A percentile compares a stretch with the other conserved stretches of the same genome.
phyloP scores from a whole-genome alignment of 352 stramenopile genomes.

The Peronospora farinosa region DNA sequence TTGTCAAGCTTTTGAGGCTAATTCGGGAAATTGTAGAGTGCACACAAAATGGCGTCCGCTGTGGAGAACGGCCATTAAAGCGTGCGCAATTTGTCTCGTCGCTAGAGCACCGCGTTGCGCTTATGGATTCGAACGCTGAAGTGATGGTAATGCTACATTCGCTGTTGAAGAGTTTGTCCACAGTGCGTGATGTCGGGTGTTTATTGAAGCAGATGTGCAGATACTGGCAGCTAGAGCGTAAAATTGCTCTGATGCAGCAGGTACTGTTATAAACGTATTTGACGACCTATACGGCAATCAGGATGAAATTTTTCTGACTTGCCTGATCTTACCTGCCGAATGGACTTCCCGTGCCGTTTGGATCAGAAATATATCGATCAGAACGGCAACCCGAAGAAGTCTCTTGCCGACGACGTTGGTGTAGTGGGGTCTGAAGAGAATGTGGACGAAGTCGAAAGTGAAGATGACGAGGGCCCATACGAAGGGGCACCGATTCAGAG shows the following conservation, averaged over 20 bases:
- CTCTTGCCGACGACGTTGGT: slow-evolving; percentile 58
- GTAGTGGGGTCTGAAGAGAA: slow-evolving; percentile 36
- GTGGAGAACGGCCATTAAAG: slow-evolving; percentile 65
- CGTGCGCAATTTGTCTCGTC: slow-evolving; percentile 41
- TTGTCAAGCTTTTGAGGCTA: slow-evolving; percentile 65
- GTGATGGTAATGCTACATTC: slow-evolving; percentile 59
- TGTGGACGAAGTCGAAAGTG: slow-evolving; percentile 38
- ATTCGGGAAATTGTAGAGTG: slow-evolving; percentile 48
- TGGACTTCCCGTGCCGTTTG: slow-evolving; percentile 78
- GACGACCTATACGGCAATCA: slow-evolving; percentile 81
- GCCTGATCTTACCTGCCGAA: slow-evolving; percentile 41
- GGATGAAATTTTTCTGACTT: slow-evolving; percentile 62
- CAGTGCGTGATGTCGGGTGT: slow-evolving; percentile 55
- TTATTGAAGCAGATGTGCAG: slow-evolving; percentile 54
- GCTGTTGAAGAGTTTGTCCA: slow-evolving; percentile 69
- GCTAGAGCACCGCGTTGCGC: slow-evolving; percentile 23
- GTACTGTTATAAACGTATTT: slow-evolving; percentile 67
- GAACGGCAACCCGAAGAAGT: slow-evolving; percentile 68
- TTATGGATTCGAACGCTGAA: slow-evolving; percentile 49
- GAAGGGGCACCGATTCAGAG: slow-evolving; percentile 61
- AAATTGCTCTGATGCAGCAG: slow-evolving; percentile 56
- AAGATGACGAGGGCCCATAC: slow-evolving; percentile 36
- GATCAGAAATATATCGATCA: slow-evolving; percentile 77
- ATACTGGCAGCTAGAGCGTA: slow-evolving; percentile 62
- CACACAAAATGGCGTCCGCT: slow-evolving; percentile 63